Conservation (phyloP, 2,329 filamentous ascomycete species). For the Talaromyces sp. region DNA sequence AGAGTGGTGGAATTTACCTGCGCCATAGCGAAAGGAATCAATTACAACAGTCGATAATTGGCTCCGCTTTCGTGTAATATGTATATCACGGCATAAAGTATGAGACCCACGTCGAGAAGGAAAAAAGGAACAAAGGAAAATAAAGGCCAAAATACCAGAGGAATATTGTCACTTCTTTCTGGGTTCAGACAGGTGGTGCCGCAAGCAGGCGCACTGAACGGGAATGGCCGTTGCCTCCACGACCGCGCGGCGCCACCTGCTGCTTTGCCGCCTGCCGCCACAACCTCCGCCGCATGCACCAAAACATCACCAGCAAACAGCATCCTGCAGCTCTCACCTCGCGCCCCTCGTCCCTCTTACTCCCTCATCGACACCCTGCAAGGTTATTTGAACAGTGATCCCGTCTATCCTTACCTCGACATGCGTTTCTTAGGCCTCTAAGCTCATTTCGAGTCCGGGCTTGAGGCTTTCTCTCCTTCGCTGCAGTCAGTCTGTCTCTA, state of each 20-base stretch:
- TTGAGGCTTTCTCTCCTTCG: constrained; percentile 2
- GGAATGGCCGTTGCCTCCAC: constrained; percentile 28
- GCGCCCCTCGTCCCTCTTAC: not conserved
- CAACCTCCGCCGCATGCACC: constrained; percentile 4
- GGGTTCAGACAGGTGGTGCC: not conserved
- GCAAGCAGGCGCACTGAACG: not conserved
- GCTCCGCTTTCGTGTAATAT: not conserved
- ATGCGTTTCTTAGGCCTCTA: constrained; percentile 8
- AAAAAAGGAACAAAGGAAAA: not conserved
- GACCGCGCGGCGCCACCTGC: constrained; percentile 14
- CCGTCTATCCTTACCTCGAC: not conserved
- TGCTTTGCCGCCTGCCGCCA: constrained; percentile 19
- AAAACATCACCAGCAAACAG: constrained; percentile 20
- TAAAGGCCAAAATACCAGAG: not conserved
- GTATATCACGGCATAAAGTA: not conserved
- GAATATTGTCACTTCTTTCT: not conserved
- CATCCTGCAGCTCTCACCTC: not conserved
- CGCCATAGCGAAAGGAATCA: constrained; percentile 15
- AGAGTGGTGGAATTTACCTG: constrained; percentile 13
- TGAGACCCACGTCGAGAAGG: not conserved
- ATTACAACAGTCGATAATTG: not conserved
- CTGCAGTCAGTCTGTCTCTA: constrained; percentile 10
- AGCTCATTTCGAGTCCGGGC: constrained; percentile 1
- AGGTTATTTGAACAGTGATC: not conserved
- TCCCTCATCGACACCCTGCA: not conserved